These are phyloP conservation scores for Clonostachys sp. DNA, from an alignment of 2,329 filamentous ascomycete genomes.

Conservation along the genomic window DNA sequence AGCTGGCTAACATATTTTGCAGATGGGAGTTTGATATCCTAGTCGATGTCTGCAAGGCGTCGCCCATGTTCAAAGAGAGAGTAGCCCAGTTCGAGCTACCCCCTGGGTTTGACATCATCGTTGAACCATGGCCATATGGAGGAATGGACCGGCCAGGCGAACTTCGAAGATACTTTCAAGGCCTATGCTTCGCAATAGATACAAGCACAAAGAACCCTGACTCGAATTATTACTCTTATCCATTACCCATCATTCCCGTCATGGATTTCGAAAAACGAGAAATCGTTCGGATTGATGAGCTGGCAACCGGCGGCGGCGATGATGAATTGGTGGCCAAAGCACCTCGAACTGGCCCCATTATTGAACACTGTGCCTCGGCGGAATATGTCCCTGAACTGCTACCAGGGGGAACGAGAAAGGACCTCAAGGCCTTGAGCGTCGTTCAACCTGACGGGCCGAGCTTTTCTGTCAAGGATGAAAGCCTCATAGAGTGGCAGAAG, in stretches of 20 bases:
- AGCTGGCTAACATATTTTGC: too few relatives aligned
- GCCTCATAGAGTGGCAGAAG: slow-evolving; percentile 53
- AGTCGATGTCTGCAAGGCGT: slow-evolving; percentile 16
- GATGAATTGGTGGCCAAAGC: slow-evolving; percentile 8
- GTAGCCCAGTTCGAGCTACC: slow-evolving; percentile 17
- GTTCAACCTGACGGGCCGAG: slow-evolving; percentile 28
- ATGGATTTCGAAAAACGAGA: slow-evolving; percentile 20
- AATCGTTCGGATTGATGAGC: slow-evolving; percentile 24
- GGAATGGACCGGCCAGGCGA: slow-evolving; percentile 19
- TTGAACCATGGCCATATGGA: slow-evolving; percentile 26
- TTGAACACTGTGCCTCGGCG: slow-evolving; percentile 20
- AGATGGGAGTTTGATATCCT: slow-evolving; percentile 28
- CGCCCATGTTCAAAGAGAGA: slow-evolving; percentile 21
- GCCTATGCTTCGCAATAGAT: slow-evolving; percentile 22
- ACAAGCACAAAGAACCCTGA: slow-evolving; percentile 31
- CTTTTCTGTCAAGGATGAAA: slow-evolving; percentile 34
- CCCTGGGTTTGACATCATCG: slow-evolving; percentile 18
- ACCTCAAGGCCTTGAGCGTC: slow-evolving; percentile 54
- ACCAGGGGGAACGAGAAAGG: slow-evolving; percentile 33
- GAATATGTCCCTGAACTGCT: slow-evolving; percentile 37
- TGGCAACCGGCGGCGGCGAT: slow-evolving; percentile 21
- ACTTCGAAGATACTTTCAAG: slow-evolving; percentile 22
- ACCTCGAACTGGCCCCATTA: slow-evolving; percentile 7
- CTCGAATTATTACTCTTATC: slow-evolving; percentile 52
- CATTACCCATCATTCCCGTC: slow-evolving; percentile 42